These are phyloP conservation scores for Cutaneotrichosporon dermatis DNA, from an alignment of 1,284 basidiomycete genomes.

Conservation along the genomic window DNA sequence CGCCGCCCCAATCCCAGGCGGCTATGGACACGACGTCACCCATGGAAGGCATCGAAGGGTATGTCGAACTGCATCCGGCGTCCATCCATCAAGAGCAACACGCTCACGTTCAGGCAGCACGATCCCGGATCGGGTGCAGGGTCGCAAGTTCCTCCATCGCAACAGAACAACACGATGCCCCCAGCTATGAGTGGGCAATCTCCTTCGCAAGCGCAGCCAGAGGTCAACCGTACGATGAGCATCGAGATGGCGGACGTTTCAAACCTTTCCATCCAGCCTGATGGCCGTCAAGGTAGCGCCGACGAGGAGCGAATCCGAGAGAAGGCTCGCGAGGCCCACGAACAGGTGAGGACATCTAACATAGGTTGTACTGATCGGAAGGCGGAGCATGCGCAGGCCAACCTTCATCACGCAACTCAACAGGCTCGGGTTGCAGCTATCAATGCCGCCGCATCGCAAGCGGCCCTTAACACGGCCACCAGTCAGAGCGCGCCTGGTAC, in stretches of 20 bases:
- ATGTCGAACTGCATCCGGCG: background rate
- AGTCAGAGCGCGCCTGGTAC: slow-evolving; percentile 16
- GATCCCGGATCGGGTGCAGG: too few relatives aligned
- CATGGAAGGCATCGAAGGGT: slow-evolving; percentile 35
- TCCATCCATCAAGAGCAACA: too few relatives aligned
- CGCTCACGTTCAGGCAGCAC: too few relatives aligned
- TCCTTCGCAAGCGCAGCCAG: slow-evolving; percentile 5
- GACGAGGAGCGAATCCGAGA: slow-evolving; percentile 46
- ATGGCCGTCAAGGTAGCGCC: slow-evolving; percentile 24
- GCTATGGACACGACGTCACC: slow-evolving; percentile 9
- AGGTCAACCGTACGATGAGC: slow-evolving; percentile 33
- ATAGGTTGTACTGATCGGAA: slow-evolving; percentile 9
- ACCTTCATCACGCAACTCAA: slow-evolving; percentile 47
- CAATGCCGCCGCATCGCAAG: slow-evolving; percentile 48
- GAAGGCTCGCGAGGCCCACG: slow-evolving; percentile 47
- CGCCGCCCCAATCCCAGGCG: background rate
- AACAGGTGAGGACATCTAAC: slow-evolving; percentile 32
- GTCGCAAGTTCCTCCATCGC: too few relatives aligned
- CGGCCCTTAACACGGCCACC: slow-evolving; percentile 38
- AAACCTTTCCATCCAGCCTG: slow-evolving; percentile 15
- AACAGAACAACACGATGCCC: background rate
- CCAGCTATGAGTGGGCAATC: background rate
- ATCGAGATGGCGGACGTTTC: slow-evolving; percentile 44
- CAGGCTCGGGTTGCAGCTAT: slow-evolving; percentile 50
- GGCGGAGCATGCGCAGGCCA: slow-evolving; percentile 47